Conservation (phyloP, 192 early-diverging fungal genomes). For the Podila minutissima region DNA sequence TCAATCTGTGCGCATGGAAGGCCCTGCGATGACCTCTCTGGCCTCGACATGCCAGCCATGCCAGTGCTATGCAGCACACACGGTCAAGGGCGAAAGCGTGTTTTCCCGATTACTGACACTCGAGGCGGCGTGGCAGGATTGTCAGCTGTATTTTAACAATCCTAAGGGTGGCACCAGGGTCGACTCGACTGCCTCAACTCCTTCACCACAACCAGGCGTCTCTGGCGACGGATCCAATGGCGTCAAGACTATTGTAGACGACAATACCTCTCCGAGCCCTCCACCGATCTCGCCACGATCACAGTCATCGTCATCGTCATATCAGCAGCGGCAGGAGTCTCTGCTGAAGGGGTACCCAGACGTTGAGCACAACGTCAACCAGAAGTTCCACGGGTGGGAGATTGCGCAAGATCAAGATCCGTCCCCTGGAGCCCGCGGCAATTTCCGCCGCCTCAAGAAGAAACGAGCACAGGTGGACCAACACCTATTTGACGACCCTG, state of each 20-base stretch:
- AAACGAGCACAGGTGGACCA: background rate
- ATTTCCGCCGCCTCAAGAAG: background rate
- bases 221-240: background rate
- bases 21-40: background rate
- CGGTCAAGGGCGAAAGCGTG: conserved; percentile 13
- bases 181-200: background rate
- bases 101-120: conserved; percentile 35
- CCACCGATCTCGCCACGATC: background rate
- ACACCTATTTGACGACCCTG: background rate
- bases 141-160: conserved; percentile 41
- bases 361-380: conserved; percentile 39
- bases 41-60: conserved; percentile 1
- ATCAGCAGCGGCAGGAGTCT: background rate
- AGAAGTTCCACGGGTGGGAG: conserved; percentile 35
- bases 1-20: too few relatives aligned
- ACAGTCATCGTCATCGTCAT: background rate
- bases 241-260: too few relatives aligned
- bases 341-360: conserved; percentile 29
- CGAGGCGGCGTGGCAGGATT: conserved; percentile 43
- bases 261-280: background rate
- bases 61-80: conserved; percentile 4
- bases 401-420: conserved; percentile 15
- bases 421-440: background rate
- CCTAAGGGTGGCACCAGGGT: background rate
- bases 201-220: background rate